These are phyloP conservation scores for Mariannaea sp. DNA, from an alignment of 2,329 filamentous ascomycete genomes.

Conservation along the genomic window DNA sequence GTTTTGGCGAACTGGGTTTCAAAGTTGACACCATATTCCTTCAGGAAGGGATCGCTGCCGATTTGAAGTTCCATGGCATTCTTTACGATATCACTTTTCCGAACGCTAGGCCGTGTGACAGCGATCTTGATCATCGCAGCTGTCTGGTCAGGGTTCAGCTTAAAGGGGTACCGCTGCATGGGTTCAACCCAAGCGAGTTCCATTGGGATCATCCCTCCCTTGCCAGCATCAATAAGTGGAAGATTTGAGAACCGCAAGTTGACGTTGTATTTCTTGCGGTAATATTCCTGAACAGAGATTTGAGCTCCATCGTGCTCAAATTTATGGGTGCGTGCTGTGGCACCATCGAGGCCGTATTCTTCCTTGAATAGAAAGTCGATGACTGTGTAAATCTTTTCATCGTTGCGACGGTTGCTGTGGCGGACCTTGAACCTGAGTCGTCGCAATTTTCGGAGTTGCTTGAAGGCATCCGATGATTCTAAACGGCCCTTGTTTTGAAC, in stretches of 20 bases:
- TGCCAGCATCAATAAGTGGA: conserved; percentile 63
- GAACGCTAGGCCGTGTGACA: conserved; percentile 73
- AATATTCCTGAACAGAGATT: conserved; percentile 59
- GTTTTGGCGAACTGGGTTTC: conserved; percentile 66
- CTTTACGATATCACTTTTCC: conserved; percentile 66
- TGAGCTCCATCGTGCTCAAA: conserved; percentile 59
- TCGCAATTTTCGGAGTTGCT: conserved; percentile 56
- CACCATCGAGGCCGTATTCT: conserved; percentile 51
- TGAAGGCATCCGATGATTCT: conserved; percentile 57
- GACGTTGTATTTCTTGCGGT: conserved; percentile 58
- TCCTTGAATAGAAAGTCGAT: conserved; percentile 55
- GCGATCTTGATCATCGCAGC: conserved; percentile 91
- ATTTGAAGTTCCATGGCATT: conserved; percentile 64
- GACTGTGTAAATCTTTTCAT: conserved; percentile 57
- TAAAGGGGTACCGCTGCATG: conserved; percentile 66
- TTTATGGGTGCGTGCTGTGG: conserved; percentile 55
- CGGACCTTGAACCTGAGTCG: conserved; percentile 62
- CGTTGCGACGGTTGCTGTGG: conserved; percentile 52
- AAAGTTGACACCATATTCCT: conserved; percentile 75
- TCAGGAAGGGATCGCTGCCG: conserved; percentile 72
- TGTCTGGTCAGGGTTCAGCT: conserved; percentile 69
- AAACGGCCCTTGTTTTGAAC: conserved; percentile 35
- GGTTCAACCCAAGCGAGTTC: conserved; percentile 59
- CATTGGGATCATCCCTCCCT: conserved; percentile 62
- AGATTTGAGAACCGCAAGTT: conserved; percentile 52